Evolutionary conservation across 2,329 filamentous ascomycete species (phyloP).

Genomic region (Fusarium phyllophilum): DNA sequence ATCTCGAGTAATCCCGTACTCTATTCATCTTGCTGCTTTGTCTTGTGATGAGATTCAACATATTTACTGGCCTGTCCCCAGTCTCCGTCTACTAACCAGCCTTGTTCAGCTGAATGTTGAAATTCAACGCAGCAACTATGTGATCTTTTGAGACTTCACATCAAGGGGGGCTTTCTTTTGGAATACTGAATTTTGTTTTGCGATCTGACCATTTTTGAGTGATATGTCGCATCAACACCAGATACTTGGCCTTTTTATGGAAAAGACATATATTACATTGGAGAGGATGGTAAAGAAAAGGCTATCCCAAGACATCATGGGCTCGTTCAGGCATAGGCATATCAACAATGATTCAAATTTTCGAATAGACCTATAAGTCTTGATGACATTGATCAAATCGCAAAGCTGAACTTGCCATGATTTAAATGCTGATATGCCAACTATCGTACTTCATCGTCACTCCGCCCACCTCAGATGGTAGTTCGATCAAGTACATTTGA

Average conservation of each 20-base stretch:
- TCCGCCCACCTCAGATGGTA: neutral
- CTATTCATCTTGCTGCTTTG: neutral
- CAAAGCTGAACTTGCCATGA: neutral
- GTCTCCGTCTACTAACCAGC: neutral
- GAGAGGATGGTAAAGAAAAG: neutral
- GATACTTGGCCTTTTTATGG: neutral
- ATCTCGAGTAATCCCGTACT: neutral
- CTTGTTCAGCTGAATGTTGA: neutral
- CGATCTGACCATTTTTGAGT: neutral
- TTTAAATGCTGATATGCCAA: neutral
- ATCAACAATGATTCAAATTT: neutral
- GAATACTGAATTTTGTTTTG: neutral
- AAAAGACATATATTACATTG: neutral
- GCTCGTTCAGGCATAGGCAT: neutral
- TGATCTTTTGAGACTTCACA: too few relatives aligned
- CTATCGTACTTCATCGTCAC: neutral
- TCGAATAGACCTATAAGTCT: neutral
- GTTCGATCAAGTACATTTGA: neutral
- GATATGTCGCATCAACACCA: neutral
- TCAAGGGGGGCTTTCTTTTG: neutral
- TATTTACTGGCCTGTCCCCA: neutral
- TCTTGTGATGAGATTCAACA: neutral
- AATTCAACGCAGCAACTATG: neutral
- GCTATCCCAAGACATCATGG: neutral
- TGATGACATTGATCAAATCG: neutral